Percentiles rank a stretch among this genome's conserved stretches.
phyloP scores from a whole-genome alignment of 2,329 filamentous ascomycete species.

The Trichoderma gracile region DNA sequence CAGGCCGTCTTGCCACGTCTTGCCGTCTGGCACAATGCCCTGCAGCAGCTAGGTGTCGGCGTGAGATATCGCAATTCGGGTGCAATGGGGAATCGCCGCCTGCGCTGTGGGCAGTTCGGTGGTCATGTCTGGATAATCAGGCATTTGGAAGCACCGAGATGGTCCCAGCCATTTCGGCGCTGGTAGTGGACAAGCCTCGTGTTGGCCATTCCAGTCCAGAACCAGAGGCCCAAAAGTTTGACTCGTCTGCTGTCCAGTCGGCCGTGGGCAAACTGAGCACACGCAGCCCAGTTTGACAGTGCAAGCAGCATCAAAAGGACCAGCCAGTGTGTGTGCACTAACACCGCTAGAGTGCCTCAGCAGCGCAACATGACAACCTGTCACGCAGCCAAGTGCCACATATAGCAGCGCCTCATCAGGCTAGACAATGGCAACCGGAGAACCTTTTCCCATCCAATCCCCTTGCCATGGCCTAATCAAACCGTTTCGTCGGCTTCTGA shows the following conservation, averaged over 20 bases:
- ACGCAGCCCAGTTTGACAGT: conserved; percentile 2
- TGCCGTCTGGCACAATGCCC: conserved; percentile 1
- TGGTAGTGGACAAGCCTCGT: conserved; percentile 11
- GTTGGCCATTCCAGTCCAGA: conserved; percentile 11
- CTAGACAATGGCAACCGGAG: neutral
- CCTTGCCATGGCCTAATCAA: neutral
- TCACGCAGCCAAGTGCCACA: conserved; percentile 20
- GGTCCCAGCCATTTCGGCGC: neutral
- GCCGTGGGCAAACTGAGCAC: conserved; percentile 3
- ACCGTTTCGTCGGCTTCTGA: neutral
- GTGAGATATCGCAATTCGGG: conserved; percentile 1
- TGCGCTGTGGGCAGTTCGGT: neutral
- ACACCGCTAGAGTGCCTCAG: conserved; percentile 14
- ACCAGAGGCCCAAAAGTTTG: conserved; percentile 9
- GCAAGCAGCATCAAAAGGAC: neutral
- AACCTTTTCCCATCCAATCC: neutral
- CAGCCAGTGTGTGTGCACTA: neutral
- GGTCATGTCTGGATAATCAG: neutral
- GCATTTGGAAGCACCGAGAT: neutral
- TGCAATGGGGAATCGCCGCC: neutral
- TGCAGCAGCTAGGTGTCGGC: conserved; percentile 4
- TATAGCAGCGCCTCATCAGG: conserved; percentile 2
- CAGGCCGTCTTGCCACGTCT: conserved; percentile 18
- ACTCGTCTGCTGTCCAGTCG: neutral
- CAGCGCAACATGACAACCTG: conserved; percentile 22